These are phyloP conservation scores for Candida pini DNA, from an alignment of 805 yeast genomes.

Conservation along the genomic window DNA sequence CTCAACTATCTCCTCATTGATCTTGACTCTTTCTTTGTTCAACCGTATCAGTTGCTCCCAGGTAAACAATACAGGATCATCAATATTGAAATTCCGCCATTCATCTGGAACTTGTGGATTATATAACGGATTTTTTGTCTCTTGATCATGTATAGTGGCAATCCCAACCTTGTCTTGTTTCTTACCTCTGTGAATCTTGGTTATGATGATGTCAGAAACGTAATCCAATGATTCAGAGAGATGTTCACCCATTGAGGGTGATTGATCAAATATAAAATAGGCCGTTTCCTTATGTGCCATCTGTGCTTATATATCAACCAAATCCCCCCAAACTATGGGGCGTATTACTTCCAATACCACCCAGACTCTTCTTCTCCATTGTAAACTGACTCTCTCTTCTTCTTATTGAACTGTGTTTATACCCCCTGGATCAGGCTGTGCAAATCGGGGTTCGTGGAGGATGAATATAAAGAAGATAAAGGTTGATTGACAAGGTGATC, in stretches of 20 bases:
- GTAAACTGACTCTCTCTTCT: too few species aligned
- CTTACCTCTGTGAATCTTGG: constrained; percentile 23
- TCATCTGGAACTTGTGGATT: constrained; percentile 12
- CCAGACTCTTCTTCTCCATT: too few species aligned
- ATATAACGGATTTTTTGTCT: constrained; percentile 22
- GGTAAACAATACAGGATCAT: constrained; percentile 12
- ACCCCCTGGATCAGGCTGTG: too few species aligned
- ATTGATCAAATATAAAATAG: constrained; percentile 44
- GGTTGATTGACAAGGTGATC: too few species aligned
- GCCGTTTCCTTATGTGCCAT: constrained; percentile 22
- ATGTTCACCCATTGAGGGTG: constrained; percentile 38
- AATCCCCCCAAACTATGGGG: too few species aligned
- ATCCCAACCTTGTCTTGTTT: constrained; percentile 22
- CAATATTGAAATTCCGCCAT: constrained; percentile 18
- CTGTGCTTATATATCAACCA: too few species aligned
- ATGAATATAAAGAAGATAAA: too few species aligned
- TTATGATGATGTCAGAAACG: constrained; percentile 34
- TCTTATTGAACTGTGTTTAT: too few species aligned
- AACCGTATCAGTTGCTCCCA: constrained; percentile 14
- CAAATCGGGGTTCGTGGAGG: too few species aligned
- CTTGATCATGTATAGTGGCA: constrained; percentile 20
- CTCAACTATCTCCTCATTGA: constrained; percentile 13
- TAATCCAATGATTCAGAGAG: constrained; percentile 35
- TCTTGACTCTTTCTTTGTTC: constrained; percentile 5
- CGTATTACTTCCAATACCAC: too few species aligned